A percentile compares a stretch with the other conserved stretches of the same genome.
phyloP scores from a whole-genome alignment of 805 yeast genomes.

The Schwanniomyces sp. region DNA sequence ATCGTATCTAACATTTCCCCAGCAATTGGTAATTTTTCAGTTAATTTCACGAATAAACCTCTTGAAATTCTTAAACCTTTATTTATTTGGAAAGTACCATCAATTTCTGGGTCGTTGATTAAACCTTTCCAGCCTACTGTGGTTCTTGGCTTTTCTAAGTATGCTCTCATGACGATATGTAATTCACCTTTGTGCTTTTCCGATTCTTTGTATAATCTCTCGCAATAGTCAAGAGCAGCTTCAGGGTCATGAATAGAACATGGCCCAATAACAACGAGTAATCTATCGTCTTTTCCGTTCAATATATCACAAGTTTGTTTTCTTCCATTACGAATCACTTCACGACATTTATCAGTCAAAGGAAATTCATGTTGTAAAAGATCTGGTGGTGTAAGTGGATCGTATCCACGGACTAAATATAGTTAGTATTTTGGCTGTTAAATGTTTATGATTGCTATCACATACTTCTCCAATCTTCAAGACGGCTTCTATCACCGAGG shows the following conservation, averaged over 20 bases:
- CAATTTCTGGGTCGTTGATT: conserved; percentile 95
- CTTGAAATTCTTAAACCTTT: conserved; percentile 90
- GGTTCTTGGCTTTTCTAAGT: conserved; percentile 96
- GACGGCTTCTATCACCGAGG: conserved; percentile 77
- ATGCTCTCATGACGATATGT: conserved; percentile 93
- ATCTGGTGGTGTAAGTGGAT: conserved; percentile 95
- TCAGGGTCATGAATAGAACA: conserved; percentile 94
- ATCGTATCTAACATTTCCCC: conserved; percentile 98
- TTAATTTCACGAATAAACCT: conserved; percentile 79
- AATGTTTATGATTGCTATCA: conserved; percentile 7
- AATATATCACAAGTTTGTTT: conserved; percentile 70
- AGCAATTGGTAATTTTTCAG: conserved; percentile 86
- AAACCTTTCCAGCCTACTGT: conserved; percentile 99
- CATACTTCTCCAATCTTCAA: conserved; percentile 55
- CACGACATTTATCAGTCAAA: conserved; percentile 56
- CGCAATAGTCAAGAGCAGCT: conserved; percentile 89
- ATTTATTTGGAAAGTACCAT: conserved; percentile 88
- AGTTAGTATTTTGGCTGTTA: conserved; percentile 7
- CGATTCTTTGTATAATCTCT: conserved; percentile 56
- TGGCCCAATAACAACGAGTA: conserved; percentile 91
- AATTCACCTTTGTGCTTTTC: conserved; percentile 71
- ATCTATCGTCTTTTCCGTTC: conserved; percentile 81
- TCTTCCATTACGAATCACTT: conserved; percentile 73
- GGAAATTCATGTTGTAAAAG: conserved; percentile 84
- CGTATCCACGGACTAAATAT: conserved; percentile 66